phyloP scores from a whole-genome alignment of 2,329 filamentous ascomycete species.

The Epichloe aotearoae region DNA sequence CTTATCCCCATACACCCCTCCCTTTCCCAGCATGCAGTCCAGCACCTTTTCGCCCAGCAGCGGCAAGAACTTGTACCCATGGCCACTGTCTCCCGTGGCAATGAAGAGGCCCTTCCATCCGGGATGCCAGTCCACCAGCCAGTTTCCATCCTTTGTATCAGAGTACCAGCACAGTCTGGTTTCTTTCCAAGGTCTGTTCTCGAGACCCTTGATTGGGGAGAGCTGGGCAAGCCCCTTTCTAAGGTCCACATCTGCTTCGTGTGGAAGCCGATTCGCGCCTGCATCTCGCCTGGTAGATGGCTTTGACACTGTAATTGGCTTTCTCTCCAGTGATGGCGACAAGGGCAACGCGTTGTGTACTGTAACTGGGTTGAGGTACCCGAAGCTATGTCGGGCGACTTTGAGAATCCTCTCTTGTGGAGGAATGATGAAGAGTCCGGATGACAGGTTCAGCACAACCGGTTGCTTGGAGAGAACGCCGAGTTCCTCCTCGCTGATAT shows the following conservation, averaged over 20 bases:
- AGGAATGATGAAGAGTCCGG: conserved; percentile 63
- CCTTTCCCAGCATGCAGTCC: conserved; percentile 36
- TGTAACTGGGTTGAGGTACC: conserved; percentile 44
- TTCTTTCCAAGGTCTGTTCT: conserved; percentile 44
- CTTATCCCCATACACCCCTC: conserved; percentile 39
- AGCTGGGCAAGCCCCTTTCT: conserved; percentile 47
- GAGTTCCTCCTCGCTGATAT: conserved; percentile 61
- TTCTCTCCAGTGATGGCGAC: conserved; percentile 14
- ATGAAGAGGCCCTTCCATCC: conserved; percentile 44
- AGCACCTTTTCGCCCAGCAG: conserved; percentile 49
- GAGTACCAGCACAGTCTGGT: conserved; percentile 65
- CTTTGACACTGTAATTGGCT: conserved; percentile 21
- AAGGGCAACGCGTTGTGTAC: conserved; percentile 21
- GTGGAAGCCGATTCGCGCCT: conserved; percentile 35
- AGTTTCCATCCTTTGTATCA: conserved; percentile 59
- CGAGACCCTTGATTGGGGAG: conserved; percentile 42
- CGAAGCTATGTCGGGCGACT: conserved; percentile 55
- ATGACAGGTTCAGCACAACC: conserved; percentile 57
- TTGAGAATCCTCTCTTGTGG: conserved; percentile 51
- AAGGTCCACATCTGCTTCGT: conserved; percentile 48
- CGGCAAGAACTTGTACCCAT: conserved; percentile 58
- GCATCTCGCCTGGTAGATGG: conserved; percentile 25
- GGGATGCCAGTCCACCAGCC: conserved; percentile 58
- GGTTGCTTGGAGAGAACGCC: conserved; percentile 50
- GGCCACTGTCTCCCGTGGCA: conserved; percentile 49